phyloP scores from a whole-genome alignment of 2,329 filamentous ascomycete species.

The Pseudocercospora vitis region DNA sequence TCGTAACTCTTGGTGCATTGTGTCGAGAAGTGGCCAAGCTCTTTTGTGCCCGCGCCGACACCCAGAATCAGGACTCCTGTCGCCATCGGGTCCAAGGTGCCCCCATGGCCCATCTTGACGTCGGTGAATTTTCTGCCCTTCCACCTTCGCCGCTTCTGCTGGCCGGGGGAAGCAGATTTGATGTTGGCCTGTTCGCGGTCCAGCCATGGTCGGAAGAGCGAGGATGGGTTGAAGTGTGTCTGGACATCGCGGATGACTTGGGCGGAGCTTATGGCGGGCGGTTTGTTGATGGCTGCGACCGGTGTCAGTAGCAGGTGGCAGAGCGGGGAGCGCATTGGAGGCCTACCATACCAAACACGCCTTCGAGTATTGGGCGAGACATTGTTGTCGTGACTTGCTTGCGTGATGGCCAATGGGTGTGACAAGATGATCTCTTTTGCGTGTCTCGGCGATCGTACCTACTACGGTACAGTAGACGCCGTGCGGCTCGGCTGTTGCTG shows the following conservation, averaged over 20 bases:
- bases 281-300: slow-evolving; percentile 85
- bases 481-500: slow-evolving; percentile 10
- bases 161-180: slow-evolving; percentile 57
- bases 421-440: no score
- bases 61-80: slow-evolving; percentile 90
- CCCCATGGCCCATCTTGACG: slow-evolving; percentile 94
- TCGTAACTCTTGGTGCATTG: slow-evolving; percentile 93
- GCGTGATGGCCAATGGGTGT: slow-evolving; percentile 29
- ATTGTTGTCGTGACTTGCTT: slow-evolving; percentile 19
- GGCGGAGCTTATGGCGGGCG: slow-evolving; percentile 79
- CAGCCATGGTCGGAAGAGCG: slow-evolving; percentile 76
- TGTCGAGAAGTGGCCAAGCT: slow-evolving; percentile 69
- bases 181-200: slow-evolving; percentile 60
- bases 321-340: slow-evolving; percentile 13
- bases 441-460: no score
- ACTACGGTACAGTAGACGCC: no score
- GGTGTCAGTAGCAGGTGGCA: slow-evolving; percentile 14
- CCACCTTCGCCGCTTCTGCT: slow-evolving; percentile 56
- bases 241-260: slow-evolving; percentile 89
- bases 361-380: slow-evolving; percentile 49
- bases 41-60: slow-evolving; percentile 83
- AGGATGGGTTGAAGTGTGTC: slow-evolving; percentile 76
- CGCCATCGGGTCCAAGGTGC: slow-evolving; percentile 89
- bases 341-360: slow-evolving; percentile 58
- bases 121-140: slow-evolving; percentile 57